These are phyloP conservation scores for Tetrapisispora pingtungensis DNA, from an alignment of 805 yeast species.

Conservation along the genomic window DNA sequence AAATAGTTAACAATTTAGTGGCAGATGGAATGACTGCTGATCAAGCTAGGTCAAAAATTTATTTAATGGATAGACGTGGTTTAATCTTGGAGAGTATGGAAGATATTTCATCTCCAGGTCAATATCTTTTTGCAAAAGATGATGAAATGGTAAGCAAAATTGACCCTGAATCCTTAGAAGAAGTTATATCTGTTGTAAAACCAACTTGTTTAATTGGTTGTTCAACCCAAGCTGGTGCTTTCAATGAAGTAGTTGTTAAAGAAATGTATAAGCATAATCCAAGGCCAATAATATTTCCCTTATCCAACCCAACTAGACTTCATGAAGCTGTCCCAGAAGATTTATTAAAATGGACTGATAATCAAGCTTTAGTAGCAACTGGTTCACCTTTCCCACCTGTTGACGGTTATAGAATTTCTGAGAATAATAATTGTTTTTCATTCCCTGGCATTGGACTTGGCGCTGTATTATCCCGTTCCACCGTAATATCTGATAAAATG, in stretches of 20 bases:
- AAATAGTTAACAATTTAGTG: slow-evolving; percentile 78
- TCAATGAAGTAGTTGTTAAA: slow-evolving; percentile 72
- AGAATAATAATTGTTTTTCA: slow-evolving; percentile 92
- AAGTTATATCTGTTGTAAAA: slow-evolving; percentile 59
- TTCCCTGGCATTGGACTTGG: slow-evolving; percentile 98
- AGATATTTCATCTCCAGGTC: slow-evolving; percentile 51
- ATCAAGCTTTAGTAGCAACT: slow-evolving; percentile 86
- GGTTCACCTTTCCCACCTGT: slow-evolving; percentile 99
- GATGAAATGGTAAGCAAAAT: slow-evolving; percentile 65
- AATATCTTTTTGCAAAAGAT: slow-evolving; percentile 66
- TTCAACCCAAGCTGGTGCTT: slow-evolving; percentile 93
- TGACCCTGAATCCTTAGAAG: slow-evolving; percentile 57
- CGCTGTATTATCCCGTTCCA: slow-evolving; percentile 80
- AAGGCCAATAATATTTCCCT: slow-evolving; percentile 89
- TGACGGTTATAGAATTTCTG: slow-evolving; percentile 79
- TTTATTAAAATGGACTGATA: slow-evolving; percentile 84
- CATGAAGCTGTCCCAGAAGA: slow-evolving; percentile 93
- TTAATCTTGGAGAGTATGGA: slow-evolving; percentile 52
- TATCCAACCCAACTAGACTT: slow-evolving; percentile 90
- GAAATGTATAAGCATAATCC: slow-evolving; percentile 83
- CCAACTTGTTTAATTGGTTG: slow-evolving; percentile 93
- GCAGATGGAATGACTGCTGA: slow-evolving; percentile 67
- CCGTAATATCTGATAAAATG: slow-evolving; percentile 80
- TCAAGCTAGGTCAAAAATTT: slow-evolving; percentile 66
- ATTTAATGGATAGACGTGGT: slow-evolving; percentile 77